Evolutionary conservation across 805 yeast genomes (phyloP).

Genomic region (Wickerhamiella slavikovae): DNA sequence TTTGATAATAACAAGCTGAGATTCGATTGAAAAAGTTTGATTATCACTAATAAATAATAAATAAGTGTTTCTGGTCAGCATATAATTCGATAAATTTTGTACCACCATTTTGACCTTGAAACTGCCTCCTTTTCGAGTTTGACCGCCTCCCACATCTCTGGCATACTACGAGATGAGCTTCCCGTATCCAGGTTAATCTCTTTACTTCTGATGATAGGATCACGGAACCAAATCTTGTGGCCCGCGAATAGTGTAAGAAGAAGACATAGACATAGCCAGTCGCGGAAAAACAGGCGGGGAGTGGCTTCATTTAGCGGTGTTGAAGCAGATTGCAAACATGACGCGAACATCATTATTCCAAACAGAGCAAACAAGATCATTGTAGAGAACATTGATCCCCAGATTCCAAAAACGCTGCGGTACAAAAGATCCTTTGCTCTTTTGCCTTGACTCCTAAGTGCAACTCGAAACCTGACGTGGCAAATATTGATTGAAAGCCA

Average conservation of each 20-base stretch:
- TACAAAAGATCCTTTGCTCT: conserved; percentile 45
- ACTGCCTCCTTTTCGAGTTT: too few species aligned
- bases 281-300: conserved; percentile 40
- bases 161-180: too few species aligned
- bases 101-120: too few species aligned
- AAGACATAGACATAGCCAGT: conserved; percentile 28
- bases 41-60: too few species aligned
- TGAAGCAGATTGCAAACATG: conserved; percentile 37
- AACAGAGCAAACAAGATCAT: conserved; percentile 42
- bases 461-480: conserved; percentile 47
- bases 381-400: conserved; percentile 56
- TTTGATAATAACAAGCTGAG: too few species aligned
- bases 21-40: too few species aligned
- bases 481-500: conserved; percentile 59
- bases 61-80: too few species aligned
- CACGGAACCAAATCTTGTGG: conserved; percentile 5
- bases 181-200: conserved; percentile 7
- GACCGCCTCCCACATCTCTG: too few species aligned
- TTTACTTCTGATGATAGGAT: conserved; percentile 4
- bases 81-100: too few species aligned
- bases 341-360: conserved; percentile 12
- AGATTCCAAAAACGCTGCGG: conserved; percentile 43
- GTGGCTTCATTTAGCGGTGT: too few species aligned
- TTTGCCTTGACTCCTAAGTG: conserved; percentile 45
- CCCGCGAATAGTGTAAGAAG: conserved; percentile 3